Percentiles rank a stretch among this genome's conserved stretches.
Conservation (phyloP, 306 rosid genomes). For the Elaeagnus macrophylla region DNA sequence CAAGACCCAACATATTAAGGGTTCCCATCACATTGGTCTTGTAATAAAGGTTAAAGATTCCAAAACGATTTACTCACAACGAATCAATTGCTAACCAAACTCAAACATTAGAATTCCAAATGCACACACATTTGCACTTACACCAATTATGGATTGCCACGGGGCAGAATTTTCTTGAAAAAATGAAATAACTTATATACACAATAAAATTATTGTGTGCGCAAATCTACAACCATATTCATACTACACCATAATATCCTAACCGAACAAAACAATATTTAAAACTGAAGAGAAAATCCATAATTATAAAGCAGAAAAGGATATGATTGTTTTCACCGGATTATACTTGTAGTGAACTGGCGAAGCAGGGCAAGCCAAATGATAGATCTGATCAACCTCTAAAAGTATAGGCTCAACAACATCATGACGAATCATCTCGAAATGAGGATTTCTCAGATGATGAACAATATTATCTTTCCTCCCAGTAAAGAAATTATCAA, state of each 20-base stretch:
- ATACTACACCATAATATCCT: background rate
- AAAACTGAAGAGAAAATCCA: background rate
- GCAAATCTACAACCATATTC: background rate
- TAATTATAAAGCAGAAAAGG: constrained; percentile 21
- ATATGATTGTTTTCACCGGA: constrained; percentile 92
- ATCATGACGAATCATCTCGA: constrained; percentile 87
- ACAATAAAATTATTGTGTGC: no score
- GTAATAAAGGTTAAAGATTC: constrained; percentile 53
- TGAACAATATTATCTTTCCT: constrained; percentile 71
- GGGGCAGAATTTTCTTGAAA: no score
- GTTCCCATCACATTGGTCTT: constrained; percentile 99
- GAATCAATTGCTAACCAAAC: background rate
- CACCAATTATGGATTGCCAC: no score
- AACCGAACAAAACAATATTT: background rate
- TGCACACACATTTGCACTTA: background rate
- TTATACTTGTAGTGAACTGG: constrained; percentile 91
- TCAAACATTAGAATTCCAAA: background rate
- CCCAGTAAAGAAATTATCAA: constrained; percentile 85
- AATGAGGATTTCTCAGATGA: constrained; percentile 60
- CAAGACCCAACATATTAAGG: constrained; percentile 89
- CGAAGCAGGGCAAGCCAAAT: constrained; percentile 91
- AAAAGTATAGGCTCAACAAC: constrained; percentile 81
- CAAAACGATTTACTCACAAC: constrained; percentile 3
- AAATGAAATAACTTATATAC: no score
- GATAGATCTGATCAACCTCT: constrained; percentile 97